Percentiles rank a stretch among this genome's conserved stretches.
Evolutionary conservation across 257 asterid genomes (phyloP).

Genomic region (Mitragyna speciosa): DNA sequence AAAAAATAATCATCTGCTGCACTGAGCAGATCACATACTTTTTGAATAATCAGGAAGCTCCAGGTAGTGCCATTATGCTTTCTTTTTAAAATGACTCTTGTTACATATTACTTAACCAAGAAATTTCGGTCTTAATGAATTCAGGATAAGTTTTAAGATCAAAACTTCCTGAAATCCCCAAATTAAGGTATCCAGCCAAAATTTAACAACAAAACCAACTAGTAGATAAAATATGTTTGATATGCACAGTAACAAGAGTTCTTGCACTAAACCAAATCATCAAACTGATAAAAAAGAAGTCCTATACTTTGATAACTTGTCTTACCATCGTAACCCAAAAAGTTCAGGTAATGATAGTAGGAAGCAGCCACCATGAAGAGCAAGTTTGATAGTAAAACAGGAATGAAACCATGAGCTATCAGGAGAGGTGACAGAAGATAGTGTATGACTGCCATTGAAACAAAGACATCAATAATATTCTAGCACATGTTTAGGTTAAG

Average conservation of each 20-base stretch:
- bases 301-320: neutral
- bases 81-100: neutral
- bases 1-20: neutral
- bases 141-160: neutral
- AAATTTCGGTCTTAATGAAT: too few species aligned
- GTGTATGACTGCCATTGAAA: slow-evolving; percentile 63
- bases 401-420: slow-evolving; percentile 93
- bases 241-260: neutral
- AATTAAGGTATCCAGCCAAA: neutral
- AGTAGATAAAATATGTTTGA: neutral
- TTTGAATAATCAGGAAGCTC: neutral
- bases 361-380: slow-evolving; percentile 94
- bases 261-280: neutral
- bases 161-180: neutral
- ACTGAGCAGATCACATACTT: neutral
- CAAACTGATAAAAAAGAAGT: neutral
- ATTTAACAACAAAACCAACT: neutral
- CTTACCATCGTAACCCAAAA: slow-evolving; percentile 95
- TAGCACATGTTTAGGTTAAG: slow-evolving; percentile 11
- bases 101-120: too few species aligned
- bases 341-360: slow-evolving; percentile 94
- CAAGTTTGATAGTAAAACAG: slow-evolving; percentile 76
- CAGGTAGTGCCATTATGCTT: neutral
- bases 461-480: slow-evolving; percentile 26
- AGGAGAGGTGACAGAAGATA: slow-evolving; percentile 88